Evolutionary conservation across 2,329 filamentous ascomycete genomes (phyloP).

Genomic region (Clonostachys sp.): DNA sequence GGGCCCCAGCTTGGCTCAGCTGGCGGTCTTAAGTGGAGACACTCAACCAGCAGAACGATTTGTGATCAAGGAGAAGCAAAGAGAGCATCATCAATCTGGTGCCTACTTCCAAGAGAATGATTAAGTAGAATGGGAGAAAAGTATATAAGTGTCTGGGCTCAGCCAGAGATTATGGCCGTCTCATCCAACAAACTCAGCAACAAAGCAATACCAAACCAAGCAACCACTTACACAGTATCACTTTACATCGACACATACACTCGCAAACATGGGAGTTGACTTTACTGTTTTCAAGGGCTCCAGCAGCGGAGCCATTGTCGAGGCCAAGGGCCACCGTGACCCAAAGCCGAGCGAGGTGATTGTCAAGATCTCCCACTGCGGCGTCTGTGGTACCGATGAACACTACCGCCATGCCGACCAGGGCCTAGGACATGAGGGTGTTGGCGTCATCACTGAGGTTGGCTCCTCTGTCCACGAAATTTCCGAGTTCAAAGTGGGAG

Average conservation of each 20-base stretch:
- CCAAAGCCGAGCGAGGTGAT: constrained; percentile 42
- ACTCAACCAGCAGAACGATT: too few relatives aligned
- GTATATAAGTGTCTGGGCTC: too few relatives aligned
- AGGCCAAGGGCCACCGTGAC: constrained; percentile 3
- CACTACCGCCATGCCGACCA: constrained; percentile 44
- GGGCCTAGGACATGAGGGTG: constrained; percentile 59
- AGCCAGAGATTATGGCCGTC: too few relatives aligned
- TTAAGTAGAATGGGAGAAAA: too few relatives aligned
- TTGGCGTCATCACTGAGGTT: constrained; percentile 32
- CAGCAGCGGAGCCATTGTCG: constrained; percentile 5
- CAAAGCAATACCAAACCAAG: too few relatives aligned
- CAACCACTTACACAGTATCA: too few relatives aligned
- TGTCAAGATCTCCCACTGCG: constrained; percentile 59
- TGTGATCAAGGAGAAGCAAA: too few relatives aligned
- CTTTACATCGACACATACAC: constrained; percentile 8
- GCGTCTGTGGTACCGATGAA: constrained; percentile 37
- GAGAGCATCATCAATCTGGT: too few relatives aligned
- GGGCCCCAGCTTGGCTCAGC: too few relatives aligned
- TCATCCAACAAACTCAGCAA: too few relatives aligned
- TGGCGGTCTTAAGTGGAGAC: too few relatives aligned
- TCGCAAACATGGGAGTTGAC: constrained; percentile 6
- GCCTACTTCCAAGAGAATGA: too few relatives aligned
- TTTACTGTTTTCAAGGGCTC: constrained; percentile 10
- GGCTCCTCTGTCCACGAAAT: neutral
- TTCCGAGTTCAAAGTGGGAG: constrained; percentile 47